Evolutionary conservation across 805 yeast species (phyloP).

Genomic region (Candida ovalis): DNA sequence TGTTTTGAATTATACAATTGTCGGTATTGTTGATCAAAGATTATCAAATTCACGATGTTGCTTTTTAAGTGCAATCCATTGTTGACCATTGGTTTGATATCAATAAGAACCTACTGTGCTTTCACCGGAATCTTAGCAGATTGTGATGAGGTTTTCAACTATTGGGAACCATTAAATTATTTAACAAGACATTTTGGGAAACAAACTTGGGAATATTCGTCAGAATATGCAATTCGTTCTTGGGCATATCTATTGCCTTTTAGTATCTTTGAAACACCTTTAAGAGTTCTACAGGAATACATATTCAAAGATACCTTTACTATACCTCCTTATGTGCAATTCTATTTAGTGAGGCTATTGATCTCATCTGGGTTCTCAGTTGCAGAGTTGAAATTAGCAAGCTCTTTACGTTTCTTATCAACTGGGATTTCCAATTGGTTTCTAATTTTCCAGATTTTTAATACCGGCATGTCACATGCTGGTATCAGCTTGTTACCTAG

Average conservation of each 20-base stretch:
- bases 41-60: too few species aligned
- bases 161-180: slow-evolving; percentile 90
- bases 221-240: slow-evolving; percentile 81
- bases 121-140: slow-evolving; percentile 72
- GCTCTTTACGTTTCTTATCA: slow-evolving; percentile 37
- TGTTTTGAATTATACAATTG: too few species aligned
- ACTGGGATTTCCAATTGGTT: slow-evolving; percentile 52
- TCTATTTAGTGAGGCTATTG: slow-evolving; percentile 50
- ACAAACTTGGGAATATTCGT: slow-evolving; percentile 96
- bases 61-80: slow-evolving; percentile 8
- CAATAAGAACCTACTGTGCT: slow-evolving; percentile 37
- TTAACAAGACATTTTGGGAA: slow-evolving; percentile 80
- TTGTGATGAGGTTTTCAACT: slow-evolving; percentile 90
- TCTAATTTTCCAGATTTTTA: slow-evolving; percentile 53
- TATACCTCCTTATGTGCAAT: slow-evolving; percentile 31
- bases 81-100: slow-evolving; percentile 20
- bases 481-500: slow-evolving; percentile 84
- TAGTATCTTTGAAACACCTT: slow-evolving; percentile 23
- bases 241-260: slow-evolving; percentile 70
- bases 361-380: slow-evolving; percentile 38
- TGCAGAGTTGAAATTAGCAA: slow-evolving; percentile 53
- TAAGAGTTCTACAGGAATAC: slow-evolving; percentile 6
- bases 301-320: not conserved
- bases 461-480: slow-evolving; percentile 88
- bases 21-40: not conserved